Percentiles rank a stretch among this genome's conserved stretches.
phyloP scores from a whole-genome alignment of 202 grass and related monocot species.

The Alloteropsis angusta region DNA sequence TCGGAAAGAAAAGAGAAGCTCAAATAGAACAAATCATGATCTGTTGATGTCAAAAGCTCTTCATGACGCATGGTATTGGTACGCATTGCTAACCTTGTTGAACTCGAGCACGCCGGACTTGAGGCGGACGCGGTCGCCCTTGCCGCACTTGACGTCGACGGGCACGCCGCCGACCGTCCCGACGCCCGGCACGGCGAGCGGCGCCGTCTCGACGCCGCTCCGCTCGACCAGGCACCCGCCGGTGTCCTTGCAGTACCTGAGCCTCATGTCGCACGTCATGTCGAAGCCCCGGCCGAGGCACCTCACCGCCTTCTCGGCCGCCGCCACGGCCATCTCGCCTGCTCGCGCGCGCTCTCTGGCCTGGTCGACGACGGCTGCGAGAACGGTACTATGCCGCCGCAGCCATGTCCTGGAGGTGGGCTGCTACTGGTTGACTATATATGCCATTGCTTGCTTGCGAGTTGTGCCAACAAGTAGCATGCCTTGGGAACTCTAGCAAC shows the following conservation, averaged over 20 bases:
- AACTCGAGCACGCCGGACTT: constrained; percentile 80
- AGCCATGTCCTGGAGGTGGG: constrained; percentile 21
- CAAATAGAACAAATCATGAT: neutral
- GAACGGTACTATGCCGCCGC: neutral
- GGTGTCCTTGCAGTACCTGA: constrained; percentile 66
- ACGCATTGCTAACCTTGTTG: constrained; percentile 41
- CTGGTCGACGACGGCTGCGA: too few relatives aligned
- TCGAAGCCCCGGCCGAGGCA: constrained; percentile 81
- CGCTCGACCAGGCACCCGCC: constrained; percentile 42
- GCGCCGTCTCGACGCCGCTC: constrained; percentile 33
- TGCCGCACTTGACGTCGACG: constrained; percentile 73
- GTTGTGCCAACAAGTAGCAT: constrained; percentile 14
- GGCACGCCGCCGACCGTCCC: constrained; percentile 47
- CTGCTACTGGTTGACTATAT: constrained; percentile 20
- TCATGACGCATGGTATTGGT: neutral
- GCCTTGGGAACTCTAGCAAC: neutral
- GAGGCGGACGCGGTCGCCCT: constrained; percentile 76
- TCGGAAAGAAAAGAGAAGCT: too few relatives aligned
- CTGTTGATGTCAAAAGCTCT: neutral
- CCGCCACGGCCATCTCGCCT: constrained; percentile 24
- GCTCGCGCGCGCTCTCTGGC: neutral
- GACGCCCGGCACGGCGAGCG: constrained; percentile 57
- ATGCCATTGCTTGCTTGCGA: constrained; percentile 5
- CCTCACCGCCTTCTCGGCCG: constrained; percentile 48
- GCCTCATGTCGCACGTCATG: constrained; percentile 64